Percentiles rank a stretch among this genome's conserved stretches.
Evolutionary conservation across 2,329 filamentous ascomycete genomes (phyloP).

Genomic region (Colletotrichum trifolii): DNA sequence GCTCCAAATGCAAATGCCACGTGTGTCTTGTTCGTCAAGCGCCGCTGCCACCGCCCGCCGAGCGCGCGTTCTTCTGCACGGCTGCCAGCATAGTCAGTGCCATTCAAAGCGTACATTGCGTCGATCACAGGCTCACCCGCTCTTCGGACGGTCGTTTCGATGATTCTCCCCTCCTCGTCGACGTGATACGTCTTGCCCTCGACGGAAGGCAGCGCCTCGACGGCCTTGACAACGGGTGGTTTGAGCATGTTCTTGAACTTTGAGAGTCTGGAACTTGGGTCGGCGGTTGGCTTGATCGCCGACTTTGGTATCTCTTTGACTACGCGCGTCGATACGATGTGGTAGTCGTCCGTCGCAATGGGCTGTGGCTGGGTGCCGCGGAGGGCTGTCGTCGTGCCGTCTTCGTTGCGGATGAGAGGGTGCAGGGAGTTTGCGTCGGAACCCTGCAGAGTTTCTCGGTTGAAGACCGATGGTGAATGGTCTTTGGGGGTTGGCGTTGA

Average conservation of each 20-base stretch:
- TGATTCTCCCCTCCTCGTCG: constrained; percentile 30
- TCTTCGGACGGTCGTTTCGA: constrained; percentile 31
- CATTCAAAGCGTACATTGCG: too few relatives aligned
- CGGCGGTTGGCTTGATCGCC: constrained; percentile 12
- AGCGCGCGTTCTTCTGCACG: constrained; percentile 4
- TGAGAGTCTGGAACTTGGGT: constrained; percentile 21
- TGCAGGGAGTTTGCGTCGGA: constrained; percentile 25
- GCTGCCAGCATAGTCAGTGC: not conserved
- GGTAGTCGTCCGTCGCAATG: constrained; percentile 21
- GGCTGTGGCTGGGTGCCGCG: constrained; percentile 21
- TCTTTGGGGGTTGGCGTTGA: not conserved
- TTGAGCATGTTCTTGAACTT: constrained; percentile 32
- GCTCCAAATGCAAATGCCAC: not conserved
- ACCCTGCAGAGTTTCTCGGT: constrained; percentile 25
- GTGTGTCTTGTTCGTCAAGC: not conserved
- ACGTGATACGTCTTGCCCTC: constrained; percentile 37
- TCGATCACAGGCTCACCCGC: constrained; percentile 6
- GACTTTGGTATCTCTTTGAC: constrained; percentile 32
- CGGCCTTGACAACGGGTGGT: constrained; percentile 31
- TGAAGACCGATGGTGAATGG: constrained; percentile 18
- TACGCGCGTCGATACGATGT: constrained; percentile 26
- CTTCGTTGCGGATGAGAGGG: constrained; percentile 17
- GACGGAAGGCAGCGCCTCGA: constrained; percentile 22
- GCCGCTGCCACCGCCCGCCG: constrained; percentile 5
- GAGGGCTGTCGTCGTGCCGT: not conserved